Evolutionary conservation across 805 yeast genomes (phyloP).

Genomic region (Yarrowia sp.): DNA sequence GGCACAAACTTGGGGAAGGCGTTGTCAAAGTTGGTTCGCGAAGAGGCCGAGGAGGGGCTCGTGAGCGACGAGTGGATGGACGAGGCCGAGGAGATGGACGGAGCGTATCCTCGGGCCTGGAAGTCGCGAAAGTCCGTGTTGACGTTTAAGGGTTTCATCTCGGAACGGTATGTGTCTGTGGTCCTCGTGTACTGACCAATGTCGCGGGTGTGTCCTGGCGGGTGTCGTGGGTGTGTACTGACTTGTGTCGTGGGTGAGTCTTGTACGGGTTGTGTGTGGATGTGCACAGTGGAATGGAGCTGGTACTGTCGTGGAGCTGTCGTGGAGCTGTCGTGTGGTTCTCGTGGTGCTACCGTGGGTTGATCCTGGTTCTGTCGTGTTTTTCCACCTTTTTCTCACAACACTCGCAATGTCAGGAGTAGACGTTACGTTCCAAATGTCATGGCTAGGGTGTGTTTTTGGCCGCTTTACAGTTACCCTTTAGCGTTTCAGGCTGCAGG

Average conservation of each 20-base stretch:
- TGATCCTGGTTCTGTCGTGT: too few species aligned
- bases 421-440: neutral
- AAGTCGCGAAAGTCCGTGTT: conserved; percentile 15
- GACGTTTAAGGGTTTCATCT: conserved; percentile 13
- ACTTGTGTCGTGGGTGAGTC: too few species aligned
- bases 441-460: neutral
- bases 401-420: conserved; percentile 9
- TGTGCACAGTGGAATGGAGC: too few species aligned
- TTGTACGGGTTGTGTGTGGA: too few species aligned
- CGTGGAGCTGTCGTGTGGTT: too few species aligned
- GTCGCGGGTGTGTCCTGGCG: too few species aligned
- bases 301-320: too few species aligned
- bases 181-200: neutral
- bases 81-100: conserved; percentile 13
- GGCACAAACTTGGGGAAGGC: conserved; percentile 54
- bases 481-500: neutral
- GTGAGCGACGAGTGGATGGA: conserved; percentile 27
- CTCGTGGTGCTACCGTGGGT: too few species aligned
- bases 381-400: neutral
- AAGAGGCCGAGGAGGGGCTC: neutral
- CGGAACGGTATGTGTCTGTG: neutral
- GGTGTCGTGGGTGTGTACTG: too few species aligned
- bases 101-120: neutral
- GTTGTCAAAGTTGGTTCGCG: conserved; percentile 46
- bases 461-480: neutral